These are phyloP conservation scores for Withania somnifera DNA, from an alignment of 305 asterid species.

Conservation along the genomic window DNA sequence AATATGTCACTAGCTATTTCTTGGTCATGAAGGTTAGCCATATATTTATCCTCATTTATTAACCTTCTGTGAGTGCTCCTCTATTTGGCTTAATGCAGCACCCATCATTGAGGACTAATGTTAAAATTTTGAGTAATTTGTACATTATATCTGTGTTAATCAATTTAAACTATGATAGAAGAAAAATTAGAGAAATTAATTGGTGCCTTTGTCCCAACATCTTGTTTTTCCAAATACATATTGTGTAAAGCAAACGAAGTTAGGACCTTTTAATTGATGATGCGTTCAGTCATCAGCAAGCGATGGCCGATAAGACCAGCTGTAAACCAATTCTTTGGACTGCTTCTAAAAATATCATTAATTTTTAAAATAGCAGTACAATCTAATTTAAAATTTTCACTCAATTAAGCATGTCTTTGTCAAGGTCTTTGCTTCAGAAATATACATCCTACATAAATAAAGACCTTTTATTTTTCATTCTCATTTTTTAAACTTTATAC, in stretches of 20 bases:
- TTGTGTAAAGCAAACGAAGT: too few species aligned
- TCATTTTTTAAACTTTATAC: too few species aligned
- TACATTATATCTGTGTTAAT: background rate
- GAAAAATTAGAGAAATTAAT: background rate
- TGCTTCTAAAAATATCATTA: too few species aligned
- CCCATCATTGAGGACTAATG: background rate
- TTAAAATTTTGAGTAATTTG: background rate
- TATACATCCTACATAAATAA: background rate
- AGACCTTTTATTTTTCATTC: background rate
- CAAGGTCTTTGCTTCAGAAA: background rate
- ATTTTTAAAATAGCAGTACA: too few species aligned
- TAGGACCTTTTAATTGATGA: too few species aligned
- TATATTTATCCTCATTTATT: background rate
- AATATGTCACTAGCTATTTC: background rate
- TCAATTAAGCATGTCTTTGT: background rate
- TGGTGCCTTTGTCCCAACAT: background rate
- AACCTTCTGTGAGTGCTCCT: background rate
- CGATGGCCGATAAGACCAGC: too few species aligned
- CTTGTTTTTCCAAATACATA: too few species aligned
- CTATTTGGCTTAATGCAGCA: background rate
- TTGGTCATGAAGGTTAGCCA: background rate
- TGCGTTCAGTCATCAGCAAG: too few species aligned
- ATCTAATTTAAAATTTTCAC: too few species aligned
- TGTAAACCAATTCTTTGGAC: too few species aligned
- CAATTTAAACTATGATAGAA: background rate